phyloP scores from a whole-genome alignment of 805 yeast species.

The Wickerhamiella domercqiae region DNA sequence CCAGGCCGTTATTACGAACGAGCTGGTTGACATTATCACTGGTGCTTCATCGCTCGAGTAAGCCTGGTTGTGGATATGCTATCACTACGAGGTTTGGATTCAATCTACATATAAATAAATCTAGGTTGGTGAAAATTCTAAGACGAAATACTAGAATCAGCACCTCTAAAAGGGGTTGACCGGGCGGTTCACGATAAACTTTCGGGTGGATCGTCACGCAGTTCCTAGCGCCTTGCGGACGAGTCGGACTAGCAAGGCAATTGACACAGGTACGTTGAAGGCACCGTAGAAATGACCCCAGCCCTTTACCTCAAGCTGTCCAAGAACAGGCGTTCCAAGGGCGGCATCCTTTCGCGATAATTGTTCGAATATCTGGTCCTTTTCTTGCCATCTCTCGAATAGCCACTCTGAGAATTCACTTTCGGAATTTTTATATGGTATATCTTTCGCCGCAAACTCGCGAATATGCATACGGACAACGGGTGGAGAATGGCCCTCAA shows the following conservation, averaged over 20 bases:
- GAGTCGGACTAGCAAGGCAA: constrained; percentile 15
- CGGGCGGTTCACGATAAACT: background rate
- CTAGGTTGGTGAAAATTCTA: background rate
- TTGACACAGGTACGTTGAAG: constrained; percentile 23
- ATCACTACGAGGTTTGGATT: background rate
- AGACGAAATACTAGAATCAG: background rate
- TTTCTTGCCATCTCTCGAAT: constrained; percentile 53
- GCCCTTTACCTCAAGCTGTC: constrained; percentile 17
- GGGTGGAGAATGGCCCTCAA: constrained; percentile 59
- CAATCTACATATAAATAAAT: background rate
- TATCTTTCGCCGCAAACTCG: constrained; percentile 39
- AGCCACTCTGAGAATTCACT: constrained; percentile 62
- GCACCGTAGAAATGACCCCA: constrained; percentile 21
- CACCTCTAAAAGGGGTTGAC: background rate
- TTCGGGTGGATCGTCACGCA: too few species aligned
- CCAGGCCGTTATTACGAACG: constrained; percentile 98
- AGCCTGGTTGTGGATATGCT: constrained; percentile 8
- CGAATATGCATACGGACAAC: constrained; percentile 50
- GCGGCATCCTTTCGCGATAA: constrained; percentile 39
- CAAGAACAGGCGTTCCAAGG: constrained; percentile 19
- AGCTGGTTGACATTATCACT: constrained; percentile 97
- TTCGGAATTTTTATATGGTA: constrained; percentile 42
- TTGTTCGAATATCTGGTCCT: constrained; percentile 54
- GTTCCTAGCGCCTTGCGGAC: too few species aligned
- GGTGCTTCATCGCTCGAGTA: constrained; percentile 98